Base-by-base conservation (phyloP, 140 eudicot species). In the Stevia rebaudiana region DNA sequence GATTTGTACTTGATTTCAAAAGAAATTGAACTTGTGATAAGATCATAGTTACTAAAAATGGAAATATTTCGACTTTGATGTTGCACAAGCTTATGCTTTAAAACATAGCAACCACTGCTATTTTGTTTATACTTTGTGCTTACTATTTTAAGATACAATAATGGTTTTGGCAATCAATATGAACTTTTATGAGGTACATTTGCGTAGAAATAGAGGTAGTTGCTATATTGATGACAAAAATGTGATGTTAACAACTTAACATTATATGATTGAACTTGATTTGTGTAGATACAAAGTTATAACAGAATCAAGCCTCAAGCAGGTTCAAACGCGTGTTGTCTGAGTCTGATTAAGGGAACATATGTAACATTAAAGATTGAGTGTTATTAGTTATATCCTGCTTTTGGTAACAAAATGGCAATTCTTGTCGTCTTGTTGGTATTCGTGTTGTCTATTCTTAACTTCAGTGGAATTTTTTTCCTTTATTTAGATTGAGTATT, bases 381-480 rank as follows among this genome's bases (percentile, higher is more conserved):
- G 51, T 62, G 22, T 61, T 61, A 22, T 22, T n/a, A 36, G 11
- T 37, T 71, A 36, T 71, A 50, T 61, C 21, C 12, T 70, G 40
- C 9, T 37, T 72, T 16, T 28, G 2, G 58, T 72, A 48, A 40
- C 13, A 12, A 64, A 52, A 10, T 3, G 22, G 35, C 22, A 58
- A 23, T 54, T 63, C 36, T 42, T 52, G 59, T 71, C 48, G 17
- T 71, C 23, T 61, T 49, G 63, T 25, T 51, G 39, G 22, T n/a
- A 35, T 50, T 49, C 63, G 21, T 35, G n/a, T 47, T 39, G 33
- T 71, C 43, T 49, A 11, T n/a, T 23, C 31, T 22, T 35, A 21
- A 23, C 21, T 17, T 58, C 12, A 13, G 11, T 24, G 1, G 37
- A 12, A 5, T 11, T 11, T 47, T 18, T 16, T 7, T 12, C 24